These are phyloP conservation scores for Penicillium griseofulvum DNA, from an alignment of 2,329 filamentous ascomycete species.

Conservation along the genomic window DNA sequence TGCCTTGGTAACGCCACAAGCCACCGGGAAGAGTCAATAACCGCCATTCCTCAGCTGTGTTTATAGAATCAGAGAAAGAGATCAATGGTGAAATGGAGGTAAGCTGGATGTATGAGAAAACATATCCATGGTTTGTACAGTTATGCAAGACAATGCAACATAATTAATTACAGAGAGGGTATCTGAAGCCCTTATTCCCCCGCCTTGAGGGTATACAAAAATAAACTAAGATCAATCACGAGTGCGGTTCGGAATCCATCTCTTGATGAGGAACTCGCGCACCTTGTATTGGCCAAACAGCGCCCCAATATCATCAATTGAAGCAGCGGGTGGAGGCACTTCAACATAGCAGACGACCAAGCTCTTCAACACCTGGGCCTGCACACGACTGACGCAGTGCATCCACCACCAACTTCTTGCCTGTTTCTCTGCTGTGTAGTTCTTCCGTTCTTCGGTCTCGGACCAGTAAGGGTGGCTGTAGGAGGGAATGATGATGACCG, in stretches of 20 bases:
- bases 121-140: neutral
- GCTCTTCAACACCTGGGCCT: conserved; percentile 86
- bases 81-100: too few relatives aligned
- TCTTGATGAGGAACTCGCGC: conserved; percentile 74
- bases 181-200: conserved; percentile 21
- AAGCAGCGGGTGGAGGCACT: conserved; percentile 64
- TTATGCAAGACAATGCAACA: neutral
- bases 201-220: neutral
- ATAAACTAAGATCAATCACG: conserved; percentile 48
- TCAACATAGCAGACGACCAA: conserved; percentile 89
- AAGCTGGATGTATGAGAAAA: neutral
- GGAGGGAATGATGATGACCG: conserved; percentile 76
- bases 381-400: conserved; percentile 83
- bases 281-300: conserved; percentile 70
- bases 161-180: conserved; percentile 13
- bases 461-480: conserved; percentile 74
- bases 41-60: neutral
- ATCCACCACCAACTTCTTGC: conserved; percentile 55
- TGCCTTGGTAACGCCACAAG: neutral
- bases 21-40: neutral
- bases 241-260: conserved; percentile 83
- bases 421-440: conserved; percentile 50
- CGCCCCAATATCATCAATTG: conserved; percentile 57
- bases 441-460: conserved; percentile 48
- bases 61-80: neutral